Base-by-base conservation (phyloP, 2,329 filamentous ascomycete species). In the Calycina marina region DNA sequence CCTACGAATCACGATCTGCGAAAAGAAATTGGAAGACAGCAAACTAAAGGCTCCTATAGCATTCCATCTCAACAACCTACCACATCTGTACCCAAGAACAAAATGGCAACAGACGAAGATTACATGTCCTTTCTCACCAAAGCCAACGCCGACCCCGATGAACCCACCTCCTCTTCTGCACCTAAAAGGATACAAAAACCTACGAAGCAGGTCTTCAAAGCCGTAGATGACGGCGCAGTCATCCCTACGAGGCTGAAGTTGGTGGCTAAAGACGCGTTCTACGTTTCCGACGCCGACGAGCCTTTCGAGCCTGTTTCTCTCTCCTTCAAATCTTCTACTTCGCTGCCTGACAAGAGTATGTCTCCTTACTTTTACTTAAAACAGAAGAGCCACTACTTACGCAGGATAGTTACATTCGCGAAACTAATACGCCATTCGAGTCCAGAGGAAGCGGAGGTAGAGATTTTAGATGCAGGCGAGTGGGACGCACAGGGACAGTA, bases 111-210 rank as follows among this genome's bases (percentile, higher is more conserved):
- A 33, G 84, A 93, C 63, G 73, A 80, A 39, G 78, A 80, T 40
- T 94, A 93, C 62, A 70, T 75, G 57, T 64, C 77, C 38, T 93
- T 94, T 53, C 65, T 94, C 36, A 69, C 90, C 53, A 90, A 90
- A 61, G 83, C 84, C 33, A 93, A 93, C 59, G 62, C 74, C 48
- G 77, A 85, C 51, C 76, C 79, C 12, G 76, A 72, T 52, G 67
- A 72, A 37, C 74, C 76, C 41, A 49, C 53, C 25, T 31, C 47
- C 25, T 12, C 25, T 17, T 38, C 20, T n/a, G 20, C 20, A n/a
- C 8, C 20, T 8, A 22, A 22, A n/a, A 22, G n/a, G 18, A n/a
- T n/a, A n/a, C 49, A 58, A 32, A 40, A 38, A 18, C 28, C 37
- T 27, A 35, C 28, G 31, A 38, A 25, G 38, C 44, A 33, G 27